A percentile compares a stretch with the other conserved stretches of the same genome.
Conservation (phyloP, 306 rosid genomes). For the Castanospermum australe region DNA sequence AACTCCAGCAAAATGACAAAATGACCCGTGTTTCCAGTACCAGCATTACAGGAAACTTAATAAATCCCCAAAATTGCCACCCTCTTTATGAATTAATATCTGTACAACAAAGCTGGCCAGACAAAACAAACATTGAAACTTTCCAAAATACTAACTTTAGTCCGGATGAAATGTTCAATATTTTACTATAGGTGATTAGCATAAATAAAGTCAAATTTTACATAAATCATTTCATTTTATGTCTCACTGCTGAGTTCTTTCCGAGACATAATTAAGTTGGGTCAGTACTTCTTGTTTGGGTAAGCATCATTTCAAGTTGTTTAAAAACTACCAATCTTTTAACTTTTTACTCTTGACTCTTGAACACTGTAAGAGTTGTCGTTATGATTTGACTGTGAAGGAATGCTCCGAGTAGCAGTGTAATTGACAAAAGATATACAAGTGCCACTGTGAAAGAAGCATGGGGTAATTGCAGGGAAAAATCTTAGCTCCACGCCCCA, state of each 20-base stretch:
- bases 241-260: neutral
- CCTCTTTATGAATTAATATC: neutral
- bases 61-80: neutral
- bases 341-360: too few relatives aligned
- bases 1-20: neutral
- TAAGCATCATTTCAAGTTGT: too few relatives aligned
- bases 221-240: neutral
- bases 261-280: too few relatives aligned
- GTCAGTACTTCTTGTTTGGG: too few relatives aligned
- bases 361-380: too few relatives aligned
- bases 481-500: neutral
- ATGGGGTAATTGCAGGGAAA: neutral
- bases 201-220: neutral
- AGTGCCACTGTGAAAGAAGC: neutral
- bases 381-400: neutral
- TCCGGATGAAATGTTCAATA: neutral
- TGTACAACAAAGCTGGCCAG: neutral
- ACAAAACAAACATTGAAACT: neutral
- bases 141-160: neutral
- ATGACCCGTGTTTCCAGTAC: neutral
- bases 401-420: neutral
- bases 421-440: neutral
- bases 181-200: neutral
- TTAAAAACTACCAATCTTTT: too few relatives aligned
- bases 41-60: neutral